Percentiles rank a stretch among this genome's conserved stretches.
phyloP scores from a whole-genome alignment of 805 yeast genomes.

The Starmerella kuoi region DNA sequence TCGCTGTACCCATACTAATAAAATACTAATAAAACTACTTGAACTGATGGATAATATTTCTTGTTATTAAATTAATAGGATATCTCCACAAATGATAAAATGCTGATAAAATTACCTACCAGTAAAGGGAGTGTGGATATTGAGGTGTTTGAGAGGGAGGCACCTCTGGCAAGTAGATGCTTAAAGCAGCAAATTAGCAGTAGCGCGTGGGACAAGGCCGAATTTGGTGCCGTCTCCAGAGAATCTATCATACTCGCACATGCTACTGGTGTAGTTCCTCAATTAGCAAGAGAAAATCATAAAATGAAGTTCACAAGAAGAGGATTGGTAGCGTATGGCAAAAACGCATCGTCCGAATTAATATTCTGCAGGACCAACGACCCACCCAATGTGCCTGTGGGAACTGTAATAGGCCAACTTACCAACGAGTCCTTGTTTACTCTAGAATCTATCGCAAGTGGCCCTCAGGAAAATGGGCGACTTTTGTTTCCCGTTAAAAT shows the following conservation, averaged over 20 bases:
- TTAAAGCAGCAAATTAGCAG: conserved; percentile 6
- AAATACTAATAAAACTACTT: background rate
- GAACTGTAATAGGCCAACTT: background rate
- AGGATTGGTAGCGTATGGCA: background rate
- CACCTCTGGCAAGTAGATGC: conserved; percentile 13
- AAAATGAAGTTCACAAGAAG: background rate
- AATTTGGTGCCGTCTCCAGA: background rate
- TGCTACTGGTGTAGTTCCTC: background rate
- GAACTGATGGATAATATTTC: background rate
- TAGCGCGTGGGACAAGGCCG: conserved; percentile 7
- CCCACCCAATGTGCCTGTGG: background rate
- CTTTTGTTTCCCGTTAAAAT: too few species aligned
- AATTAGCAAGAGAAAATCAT: background rate
- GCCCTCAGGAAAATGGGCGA: too few species aligned
- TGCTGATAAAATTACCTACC: conserved; percentile 2
- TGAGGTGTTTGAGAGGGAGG: conserved; percentile 4
- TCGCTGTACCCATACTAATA: background rate
- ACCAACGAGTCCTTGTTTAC: background rate
- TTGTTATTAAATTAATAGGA: too few species aligned
- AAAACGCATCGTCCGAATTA: background rate
- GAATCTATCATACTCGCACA: background rate
- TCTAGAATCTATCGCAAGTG: background rate
- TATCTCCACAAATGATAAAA: background rate
- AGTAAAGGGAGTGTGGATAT: conserved; percentile 3
- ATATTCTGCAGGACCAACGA: background rate